phyloP scores from a whole-genome alignment of 495 filamentous ascomycete species.

The Penicillium alfredii region DNA sequence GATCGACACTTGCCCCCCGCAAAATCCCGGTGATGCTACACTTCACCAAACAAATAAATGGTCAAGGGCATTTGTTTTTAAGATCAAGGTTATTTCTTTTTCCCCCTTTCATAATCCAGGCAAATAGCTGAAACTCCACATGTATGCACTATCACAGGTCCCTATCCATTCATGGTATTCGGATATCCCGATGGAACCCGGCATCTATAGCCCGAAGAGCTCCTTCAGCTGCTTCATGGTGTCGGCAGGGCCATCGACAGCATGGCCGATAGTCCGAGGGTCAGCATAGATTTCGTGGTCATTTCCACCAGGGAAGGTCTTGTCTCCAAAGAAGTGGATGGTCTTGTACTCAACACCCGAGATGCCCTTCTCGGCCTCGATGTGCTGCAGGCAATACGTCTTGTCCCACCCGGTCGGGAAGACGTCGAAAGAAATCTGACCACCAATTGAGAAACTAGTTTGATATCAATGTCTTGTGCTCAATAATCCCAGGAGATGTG shows the following conservation, averaged over 20 bases:
- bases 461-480: constrained; percentile 3
- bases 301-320: constrained; percentile 82
- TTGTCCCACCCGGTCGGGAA: constrained; percentile 98
- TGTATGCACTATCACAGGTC: constrained; percentile 3
- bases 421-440: constrained; percentile 96
- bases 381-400: constrained; percentile 88
- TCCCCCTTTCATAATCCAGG: no score
- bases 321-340: constrained; percentile 98
- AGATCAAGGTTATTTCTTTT: no score
- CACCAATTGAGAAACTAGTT: constrained; percentile 80
- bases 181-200: constrained; percentile 1
- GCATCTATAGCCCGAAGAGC: constrained; percentile 62
- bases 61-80: no score
- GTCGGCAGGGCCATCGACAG: constrained; percentile 74
- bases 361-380: constrained; percentile 74
- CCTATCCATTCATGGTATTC: constrained; percentile 4
- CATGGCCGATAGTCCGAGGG: constrained; percentile 72
- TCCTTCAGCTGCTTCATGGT: constrained; percentile 70
- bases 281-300: constrained; percentile 92
- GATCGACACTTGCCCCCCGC: no score
- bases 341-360: constrained; percentile 71
- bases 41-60: no score
- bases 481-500: background rate
- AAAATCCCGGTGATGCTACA: no score
- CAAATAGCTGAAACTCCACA: constrained; percentile 4